Evolutionary conservation across 352 stramenopile genomes (phyloP).

Genomic region (Phytophthora hybrid): DNA sequence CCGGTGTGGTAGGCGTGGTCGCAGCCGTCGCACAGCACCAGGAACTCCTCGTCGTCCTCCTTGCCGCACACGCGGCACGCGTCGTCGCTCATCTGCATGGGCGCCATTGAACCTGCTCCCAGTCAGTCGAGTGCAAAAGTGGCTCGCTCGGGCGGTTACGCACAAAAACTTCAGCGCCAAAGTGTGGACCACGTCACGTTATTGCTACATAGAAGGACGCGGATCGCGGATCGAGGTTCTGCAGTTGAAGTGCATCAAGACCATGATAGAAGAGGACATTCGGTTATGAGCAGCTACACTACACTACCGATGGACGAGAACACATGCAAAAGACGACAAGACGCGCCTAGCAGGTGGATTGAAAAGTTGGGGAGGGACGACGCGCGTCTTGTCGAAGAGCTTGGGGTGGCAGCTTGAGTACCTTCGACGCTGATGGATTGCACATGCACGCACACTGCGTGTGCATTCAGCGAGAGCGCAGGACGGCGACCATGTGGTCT

Average conservation of each 20-base stretch:
- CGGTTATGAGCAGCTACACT: not conserved
- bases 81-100: constrained; percentile 61
- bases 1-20: constrained; percentile 79
- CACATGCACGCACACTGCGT: not conserved
- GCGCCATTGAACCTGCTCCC: constrained; percentile 26
- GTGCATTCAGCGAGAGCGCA: constrained; percentile 47
- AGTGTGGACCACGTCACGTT: constrained; percentile 27
- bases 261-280: not conserved
- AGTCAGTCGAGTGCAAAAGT: constrained; percentile 17
- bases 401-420: not conserved
- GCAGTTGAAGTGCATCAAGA: constrained; percentile 19
- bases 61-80: constrained; percentile 84
- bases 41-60: constrained; percentile 78
- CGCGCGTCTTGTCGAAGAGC: constrained; percentile 19
- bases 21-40: constrained; percentile 86
- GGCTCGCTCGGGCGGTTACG: constrained; percentile 10
- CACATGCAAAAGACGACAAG: constrained; percentile 19
- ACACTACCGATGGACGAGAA: constrained; percentile 6
- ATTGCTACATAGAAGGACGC: constrained; percentile 10
- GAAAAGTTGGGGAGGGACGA: not conserved
- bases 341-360: constrained; percentile 2
- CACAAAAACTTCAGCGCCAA: constrained; percentile 21
- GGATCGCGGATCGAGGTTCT: not conserved
- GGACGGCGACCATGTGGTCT: constrained; percentile 72
- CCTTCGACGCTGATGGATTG: not conserved